These are phyloP conservation scores for Cyclotella choctawhatcheeana DNA, from an alignment of 108 stramenopile genomes.

Conservation along the genomic window DNA sequence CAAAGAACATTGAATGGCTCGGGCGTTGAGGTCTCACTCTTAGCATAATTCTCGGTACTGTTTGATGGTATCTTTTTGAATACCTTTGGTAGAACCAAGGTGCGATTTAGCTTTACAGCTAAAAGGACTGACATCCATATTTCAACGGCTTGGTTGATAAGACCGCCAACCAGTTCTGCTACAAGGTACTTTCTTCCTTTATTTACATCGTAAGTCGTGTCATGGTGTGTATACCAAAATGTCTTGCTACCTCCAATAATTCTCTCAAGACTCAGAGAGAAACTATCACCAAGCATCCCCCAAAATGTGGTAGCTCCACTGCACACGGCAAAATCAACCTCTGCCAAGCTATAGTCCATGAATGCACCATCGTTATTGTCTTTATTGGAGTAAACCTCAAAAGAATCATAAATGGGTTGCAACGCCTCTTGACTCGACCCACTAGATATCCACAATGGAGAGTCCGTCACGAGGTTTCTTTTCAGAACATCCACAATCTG, in stretches of 20 bases:
- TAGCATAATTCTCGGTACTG: background rate
- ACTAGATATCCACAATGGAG: background rate
- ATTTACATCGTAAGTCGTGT: too few species aligned
- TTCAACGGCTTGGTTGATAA: background rate
- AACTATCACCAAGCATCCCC: too few species aligned
- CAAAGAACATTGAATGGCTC: background rate
- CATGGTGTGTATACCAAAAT: too few species aligned
- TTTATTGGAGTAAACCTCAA: background rate
- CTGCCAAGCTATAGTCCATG: background rate
- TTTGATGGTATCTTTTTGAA: background rate
- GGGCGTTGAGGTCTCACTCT: background rate
- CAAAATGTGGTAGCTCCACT: background rate
- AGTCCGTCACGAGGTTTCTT: too few species aligned
- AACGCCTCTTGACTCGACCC: background rate
- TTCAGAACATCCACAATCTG: too few species aligned
- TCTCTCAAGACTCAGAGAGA: too few species aligned
- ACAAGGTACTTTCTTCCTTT: constrained; percentile 1
- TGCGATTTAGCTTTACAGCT: background rate
- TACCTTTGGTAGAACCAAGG: background rate
- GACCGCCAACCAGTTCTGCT: background rate
- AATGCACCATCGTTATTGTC: background rate
- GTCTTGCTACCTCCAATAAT: too few species aligned
- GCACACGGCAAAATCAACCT: background rate
- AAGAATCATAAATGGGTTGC: background rate
- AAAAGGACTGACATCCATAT: background rate